phyloP scores from a whole-genome alignment of 768 basidiomycete genomes.

The Tephrocybe rancida region DNA sequence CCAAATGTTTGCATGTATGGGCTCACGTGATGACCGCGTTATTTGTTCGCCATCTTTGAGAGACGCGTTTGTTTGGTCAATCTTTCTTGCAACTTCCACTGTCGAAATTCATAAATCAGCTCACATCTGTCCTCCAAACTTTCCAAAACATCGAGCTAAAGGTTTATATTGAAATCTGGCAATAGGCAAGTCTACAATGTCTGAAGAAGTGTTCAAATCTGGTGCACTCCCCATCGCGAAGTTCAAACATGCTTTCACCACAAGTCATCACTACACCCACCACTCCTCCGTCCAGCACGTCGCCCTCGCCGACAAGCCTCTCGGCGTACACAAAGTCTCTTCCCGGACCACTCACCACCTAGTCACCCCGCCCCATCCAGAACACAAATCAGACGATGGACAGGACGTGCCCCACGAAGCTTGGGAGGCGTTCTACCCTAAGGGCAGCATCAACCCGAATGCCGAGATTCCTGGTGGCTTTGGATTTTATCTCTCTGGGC shows the following conservation, averaged over 20 bases:
- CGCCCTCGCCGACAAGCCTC: constrained; percentile 39
- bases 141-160: too few relatives aligned
- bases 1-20: too few relatives aligned
- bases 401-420: constrained; percentile 32
- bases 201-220: constrained; percentile 1
- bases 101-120: too few relatives aligned
- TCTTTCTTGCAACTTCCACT: too few relatives aligned
- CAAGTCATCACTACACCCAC: constrained; percentile 28
- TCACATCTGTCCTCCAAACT: too few relatives aligned
- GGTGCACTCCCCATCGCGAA: constrained; percentile 26
- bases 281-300: constrained; percentile 24
- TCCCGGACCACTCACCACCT: constrained; percentile 34
- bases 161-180: too few relatives aligned
- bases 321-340: constrained; percentile 53
- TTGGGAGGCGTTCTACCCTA: constrained; percentile 66
- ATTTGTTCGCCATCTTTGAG: too few relatives aligned
- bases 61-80: background rate
- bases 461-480: constrained; percentile 60
- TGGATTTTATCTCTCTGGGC: constrained; percentile 68
- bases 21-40: too few relatives aligned
- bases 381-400: constrained; percentile 1
- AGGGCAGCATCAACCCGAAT: constrained; percentile 63
- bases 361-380: constrained; percentile 30
- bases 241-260: constrained; percentile 45
- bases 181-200: too few relatives aligned